phyloP scores from a whole-genome alignment of 1,284 basidiomycete species.

The Ustilago sp. region DNA sequence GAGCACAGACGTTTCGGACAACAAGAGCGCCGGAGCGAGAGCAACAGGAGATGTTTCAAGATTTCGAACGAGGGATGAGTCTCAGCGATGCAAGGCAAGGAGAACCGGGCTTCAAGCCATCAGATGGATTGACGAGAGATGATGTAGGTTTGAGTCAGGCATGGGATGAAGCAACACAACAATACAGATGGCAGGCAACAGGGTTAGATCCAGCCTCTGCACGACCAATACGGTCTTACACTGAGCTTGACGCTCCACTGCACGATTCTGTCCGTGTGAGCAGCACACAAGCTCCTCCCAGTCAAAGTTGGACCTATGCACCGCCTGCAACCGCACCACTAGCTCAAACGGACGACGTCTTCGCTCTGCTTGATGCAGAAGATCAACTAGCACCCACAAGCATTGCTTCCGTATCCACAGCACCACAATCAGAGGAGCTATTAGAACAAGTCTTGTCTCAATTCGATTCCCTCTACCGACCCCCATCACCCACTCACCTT shows the following conservation, averaged over 20 bases:
- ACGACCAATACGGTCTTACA: constrained; percentile 8
- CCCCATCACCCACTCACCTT: constrained; percentile 32
- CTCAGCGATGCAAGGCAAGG: not conserved
- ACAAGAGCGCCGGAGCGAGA: not conserved
- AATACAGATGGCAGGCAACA: constrained; percentile 13
- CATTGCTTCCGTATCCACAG: not conserved
- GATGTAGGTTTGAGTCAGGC: not conserved
- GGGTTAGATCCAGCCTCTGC: constrained; percentile 18
- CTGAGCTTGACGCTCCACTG: constrained; percentile 22
- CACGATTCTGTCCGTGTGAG: constrained; percentile 19
- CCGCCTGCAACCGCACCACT: constrained; percentile 12
- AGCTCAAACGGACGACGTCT: constrained; percentile 30
- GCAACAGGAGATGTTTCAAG: constrained; percentile 14
- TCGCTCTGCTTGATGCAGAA: constrained; percentile 30
- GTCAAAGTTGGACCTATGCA: not conserved
- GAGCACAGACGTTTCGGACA: constrained; percentile 3
- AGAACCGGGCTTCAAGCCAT: not conserved
- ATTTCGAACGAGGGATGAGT: constrained; percentile 20
- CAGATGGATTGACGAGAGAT: not conserved
- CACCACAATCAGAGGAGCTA: not conserved
- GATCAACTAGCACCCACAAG: not conserved
- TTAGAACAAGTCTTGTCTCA: constrained; percentile 7
- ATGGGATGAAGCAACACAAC: constrained; percentile 8
- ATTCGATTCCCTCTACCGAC: constrained; percentile 22
- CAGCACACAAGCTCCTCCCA: not conserved